Conservation (phyloP, 805 yeast species). For the Pichia insulana region DNA sequence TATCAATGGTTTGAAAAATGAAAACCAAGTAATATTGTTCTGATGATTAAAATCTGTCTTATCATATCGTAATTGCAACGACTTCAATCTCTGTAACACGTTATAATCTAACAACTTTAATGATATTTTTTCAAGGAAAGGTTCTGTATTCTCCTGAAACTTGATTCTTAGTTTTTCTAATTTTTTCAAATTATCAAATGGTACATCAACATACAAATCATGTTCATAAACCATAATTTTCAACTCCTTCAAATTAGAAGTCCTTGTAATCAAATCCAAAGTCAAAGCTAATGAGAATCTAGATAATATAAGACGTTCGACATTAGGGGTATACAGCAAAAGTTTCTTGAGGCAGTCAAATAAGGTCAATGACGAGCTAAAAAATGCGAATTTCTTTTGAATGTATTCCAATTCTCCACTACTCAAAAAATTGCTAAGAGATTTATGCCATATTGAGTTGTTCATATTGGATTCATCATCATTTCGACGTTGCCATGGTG, state of each 20-base stretch:
- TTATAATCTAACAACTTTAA: constrained; percentile 2
- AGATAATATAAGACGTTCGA: constrained; percentile 12
- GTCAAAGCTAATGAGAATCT: constrained; percentile 6
- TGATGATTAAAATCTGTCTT: constrained; percentile 20
- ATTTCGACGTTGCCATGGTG: constrained; percentile 7
- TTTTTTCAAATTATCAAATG: constrained; percentile 4
- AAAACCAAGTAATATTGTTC: constrained; percentile 20
- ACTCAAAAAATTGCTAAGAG: constrained; percentile 9
- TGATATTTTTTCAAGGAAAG: constrained; percentile 10
- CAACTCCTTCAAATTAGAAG: constrained; percentile 6
- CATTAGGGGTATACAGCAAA: constrained; percentile 12
- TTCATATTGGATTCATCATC: constrained; percentile 4
- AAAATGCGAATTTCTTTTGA: constrained; percentile 4
- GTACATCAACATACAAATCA: constrained; percentile 4
- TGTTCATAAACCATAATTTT: constrained; percentile 12
- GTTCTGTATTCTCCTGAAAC: constrained; percentile 19
- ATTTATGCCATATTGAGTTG: constrained; percentile 10
- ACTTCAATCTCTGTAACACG: constrained; percentile 8
- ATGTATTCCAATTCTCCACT: constrained; percentile 9
- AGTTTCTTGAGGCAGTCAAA: constrained; percentile 15
- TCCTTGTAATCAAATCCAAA: background rate
- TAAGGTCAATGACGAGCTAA: constrained; percentile 8
- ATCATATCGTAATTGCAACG: constrained; percentile 15
- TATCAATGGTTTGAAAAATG: constrained; percentile 17
- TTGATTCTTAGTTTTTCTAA: constrained; percentile 13